These are phyloP conservation scores for Leccinum incarnatum DNA, from an alignment of 768 basidiomycete species.

Conservation along the genomic window DNA sequence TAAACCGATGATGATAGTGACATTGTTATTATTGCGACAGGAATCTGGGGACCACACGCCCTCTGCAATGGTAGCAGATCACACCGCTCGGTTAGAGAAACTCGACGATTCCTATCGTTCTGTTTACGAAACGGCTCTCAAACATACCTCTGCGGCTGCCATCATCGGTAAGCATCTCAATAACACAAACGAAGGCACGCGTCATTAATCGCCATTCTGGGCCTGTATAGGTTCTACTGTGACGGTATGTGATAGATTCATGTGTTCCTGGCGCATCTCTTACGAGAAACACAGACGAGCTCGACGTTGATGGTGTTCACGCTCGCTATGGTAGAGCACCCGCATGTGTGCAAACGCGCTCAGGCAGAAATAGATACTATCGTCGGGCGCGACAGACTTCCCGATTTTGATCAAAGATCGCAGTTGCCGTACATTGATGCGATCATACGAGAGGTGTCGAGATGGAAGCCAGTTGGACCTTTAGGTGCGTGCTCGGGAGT, in stretches of 20 bases:
- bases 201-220: no score
- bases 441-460: background rate
- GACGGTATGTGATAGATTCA: background rate
- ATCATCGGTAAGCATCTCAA: conserved; percentile 4
- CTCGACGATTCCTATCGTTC: background rate
- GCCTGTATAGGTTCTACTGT: background rate
- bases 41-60: background rate
- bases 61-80: conserved; percentile 11
- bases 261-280: background rate
- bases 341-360: background rate
- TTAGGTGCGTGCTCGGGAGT: background rate
- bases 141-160: conserved; percentile 3
- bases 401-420: conserved; percentile 1
- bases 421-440: background rate
- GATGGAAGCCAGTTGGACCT: background rate
- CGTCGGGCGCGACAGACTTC: background rate
- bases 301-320: background rate
- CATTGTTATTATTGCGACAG: background rate
- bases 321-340: background rate
- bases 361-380: conserved; percentile 2
- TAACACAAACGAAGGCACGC: background rate
- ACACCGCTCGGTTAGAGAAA: conserved; percentile 3
- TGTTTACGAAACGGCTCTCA: background rate
- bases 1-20: background rate
- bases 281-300: background rate